Base-by-base conservation (phyloP, 768 basidiomycete genomes). In the Lentinula sp. region DNA sequence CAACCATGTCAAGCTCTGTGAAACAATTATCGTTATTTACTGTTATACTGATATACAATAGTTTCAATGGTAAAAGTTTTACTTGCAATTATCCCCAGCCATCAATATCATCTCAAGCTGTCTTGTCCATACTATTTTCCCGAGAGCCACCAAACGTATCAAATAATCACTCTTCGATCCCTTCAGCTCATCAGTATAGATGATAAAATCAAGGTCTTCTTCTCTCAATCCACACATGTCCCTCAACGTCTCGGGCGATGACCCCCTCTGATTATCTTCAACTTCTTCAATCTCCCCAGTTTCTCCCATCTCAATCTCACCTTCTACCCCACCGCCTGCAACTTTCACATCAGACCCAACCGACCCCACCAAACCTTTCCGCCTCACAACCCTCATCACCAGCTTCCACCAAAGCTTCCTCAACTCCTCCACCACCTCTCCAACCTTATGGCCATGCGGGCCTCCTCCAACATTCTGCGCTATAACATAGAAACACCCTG, bases 401-500 rank as follows among this genome's bases (percentile, higher is more conserved):
- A 63, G 20, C n/a, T 54, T 37, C 28, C 36, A 16, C 62, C 62
- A 63, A 28, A 63, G 37, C 8, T 28, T 39, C 35, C 57, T 58
- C 23, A 62, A 28, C 43, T 53, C 57, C 12, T 55, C 61, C 5
- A 62, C 5, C 36, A 59, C 18, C 23, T 41, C 32, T 6, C 15
- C 4, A 4, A 23, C 20, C 23, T 43, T 45, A 13, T 52, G 36
- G 3, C 62, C 58, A 20, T 63, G 45, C 6, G 42, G 37, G 8
- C 63, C 62, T 36, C 33, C 41, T 49, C 69, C 65, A 6, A 70
- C 62, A 18, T 63, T 64, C 48, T 68, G 64, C 12, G 63, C 68
- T 23, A 71, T 57, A 20, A 59, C 62, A 48, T 71, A 71, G 45
- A 71, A 71, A 1, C 68, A 66, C 32, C 63, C 64, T 8, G 65